Base-by-base conservation (phyloP, 179 eudicot genomes). In the Beta macrorhiza region DNA sequence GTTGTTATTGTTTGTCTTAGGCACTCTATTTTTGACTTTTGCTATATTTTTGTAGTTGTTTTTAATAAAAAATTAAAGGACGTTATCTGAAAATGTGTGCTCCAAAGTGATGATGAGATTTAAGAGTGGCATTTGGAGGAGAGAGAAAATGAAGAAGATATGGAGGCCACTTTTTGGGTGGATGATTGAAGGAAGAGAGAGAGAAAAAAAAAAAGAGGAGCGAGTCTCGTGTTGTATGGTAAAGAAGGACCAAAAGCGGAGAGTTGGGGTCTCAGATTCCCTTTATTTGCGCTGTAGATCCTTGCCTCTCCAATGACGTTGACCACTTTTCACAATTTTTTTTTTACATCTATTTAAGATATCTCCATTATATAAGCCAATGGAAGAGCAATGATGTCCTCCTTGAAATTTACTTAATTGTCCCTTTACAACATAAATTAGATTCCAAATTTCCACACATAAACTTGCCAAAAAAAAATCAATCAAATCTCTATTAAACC, bases 181-280 rank as follows among this genome's bases (percentile, higher is more conserved):
- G 71, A 49, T 82, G 52, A 57, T 67, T 76, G 77, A 59, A 44
- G 72, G 51, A 75, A 61, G 81, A 77, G 84, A 77, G 76, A 32
- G 47, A 10, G 22, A 45, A 1, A 45, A 45, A 72, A 74, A 7
- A 29, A 29, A 1, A 29, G 10, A 74, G 49, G 75, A 71, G 37
- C 57, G 29, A 19, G 74, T 69, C 74, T 69, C 53, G 25, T 69
- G 25, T 42, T 69, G 52, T 42, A 42, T 0, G 74, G 9, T 14
- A 5, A 32, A 68, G 16, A 70, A 37, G 42, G 42, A 37, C 53
- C 53, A 49, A 49, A 49, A 49, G 9, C 4, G 53, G 7, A 5
- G 53, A 49, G 53, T 9, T 49, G 53, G 57, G 56, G 56, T 47
- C 75, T 19, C 2, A 9, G 25, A 47, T 47, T 45, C 37, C 75